Base-by-base conservation (phyloP, 768 basidiomycete species). In the Phanerochaete sordida region DNA sequence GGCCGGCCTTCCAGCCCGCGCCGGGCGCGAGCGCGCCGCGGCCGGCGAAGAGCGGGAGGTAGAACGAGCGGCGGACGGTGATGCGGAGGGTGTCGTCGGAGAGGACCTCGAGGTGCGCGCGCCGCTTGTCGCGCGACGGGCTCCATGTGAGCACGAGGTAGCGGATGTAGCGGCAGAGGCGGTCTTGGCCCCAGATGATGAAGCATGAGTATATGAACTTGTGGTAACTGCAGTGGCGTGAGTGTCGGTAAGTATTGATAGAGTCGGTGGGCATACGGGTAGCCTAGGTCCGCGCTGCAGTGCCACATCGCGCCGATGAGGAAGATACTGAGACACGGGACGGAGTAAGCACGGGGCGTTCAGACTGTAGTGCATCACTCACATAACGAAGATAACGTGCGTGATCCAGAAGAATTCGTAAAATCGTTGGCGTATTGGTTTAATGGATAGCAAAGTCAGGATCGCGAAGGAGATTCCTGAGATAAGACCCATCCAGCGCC, bases 131-230 rank as follows among this genome's bases (percentile, higher is more conserved):
- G 68, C 68, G 30, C 68, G 72, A 28, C 62, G 72, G 68, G 46
- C 68, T 35, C 46, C 64, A 64, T 69, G 77, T 79, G 64, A 77
- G 75, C 65, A 72, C 75, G 31, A 79, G 44, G 56, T 81, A 65
- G 48, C 79, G 75, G 43, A 66, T 37, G 54, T 72, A 61, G 19
- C 81, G 79, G 53, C 78, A 63, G 48, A 70, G 51, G 31, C 81
- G 76, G 66, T 83, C 81, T 55, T 79, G 64, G 13, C 68, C 77
- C 81, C 80, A 83, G 58, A 83, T 61, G 52, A 79, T 61, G 54
- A 81, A 68, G 24, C 73, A 74, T 19, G 80, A 77, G 79, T 79
- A 81, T 48, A 82, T 72, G 62, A 77, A 81, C 48, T 64, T 64
- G 26, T 68, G 74, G 60, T 66, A 74, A 12, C 75, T 35, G 33